Percentiles rank a stretch among this genome's conserved stretches.
phyloP scores from a whole-genome alignment of 106 monocot genomes.

The Agapanthus africanus region DNA sequence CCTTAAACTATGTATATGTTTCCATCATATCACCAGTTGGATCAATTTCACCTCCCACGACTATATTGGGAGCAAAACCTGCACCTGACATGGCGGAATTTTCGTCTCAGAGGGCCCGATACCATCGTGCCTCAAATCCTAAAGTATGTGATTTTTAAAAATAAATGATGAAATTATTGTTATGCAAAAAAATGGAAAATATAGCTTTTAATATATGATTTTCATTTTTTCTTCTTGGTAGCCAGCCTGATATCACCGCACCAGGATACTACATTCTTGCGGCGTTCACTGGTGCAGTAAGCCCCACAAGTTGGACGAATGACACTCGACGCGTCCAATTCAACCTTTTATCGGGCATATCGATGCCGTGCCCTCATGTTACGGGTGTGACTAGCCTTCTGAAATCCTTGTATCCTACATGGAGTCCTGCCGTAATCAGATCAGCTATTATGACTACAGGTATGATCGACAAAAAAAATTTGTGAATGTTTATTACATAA shows the following conservation, averaged over 20 bases:
- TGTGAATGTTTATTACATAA: neutral
- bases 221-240: neutral
- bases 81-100: slow-evolving; percentile 63
- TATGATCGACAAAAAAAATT: neutral
- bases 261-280: slow-evolving; percentile 26
- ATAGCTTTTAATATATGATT: neutral
- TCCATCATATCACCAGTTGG: slow-evolving; percentile 21
- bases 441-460: slow-evolving; percentile 79
- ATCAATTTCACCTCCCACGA: slow-evolving; percentile 29
- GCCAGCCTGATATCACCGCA: slow-evolving; percentile 29
- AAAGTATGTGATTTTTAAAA: too few relatives aligned
- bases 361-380: slow-evolving; percentile 82
- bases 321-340: slow-evolving; percentile 32
- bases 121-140: slow-evolving; percentile 33
- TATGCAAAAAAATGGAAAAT: neutral
- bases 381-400: slow-evolving; percentile 68
- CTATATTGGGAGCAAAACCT: slow-evolving; percentile 30
- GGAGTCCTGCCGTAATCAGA: slow-evolving; percentile 72
- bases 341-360: slow-evolving; percentile 61
- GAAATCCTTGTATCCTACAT: slow-evolving; percentile 42
- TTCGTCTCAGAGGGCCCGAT: slow-evolving; percentile 55
- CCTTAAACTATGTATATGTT: neutral
- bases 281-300: slow-evolving; percentile 1
- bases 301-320: neutral
- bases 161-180: neutral